Percentiles rank a stretch among this genome's conserved stretches.
These are phyloP conservation scores for Pseudocercospora macadamiae DNA, from an alignment of 2,329 filamentous ascomycete genomes.

Conservation along the genomic window DNA sequence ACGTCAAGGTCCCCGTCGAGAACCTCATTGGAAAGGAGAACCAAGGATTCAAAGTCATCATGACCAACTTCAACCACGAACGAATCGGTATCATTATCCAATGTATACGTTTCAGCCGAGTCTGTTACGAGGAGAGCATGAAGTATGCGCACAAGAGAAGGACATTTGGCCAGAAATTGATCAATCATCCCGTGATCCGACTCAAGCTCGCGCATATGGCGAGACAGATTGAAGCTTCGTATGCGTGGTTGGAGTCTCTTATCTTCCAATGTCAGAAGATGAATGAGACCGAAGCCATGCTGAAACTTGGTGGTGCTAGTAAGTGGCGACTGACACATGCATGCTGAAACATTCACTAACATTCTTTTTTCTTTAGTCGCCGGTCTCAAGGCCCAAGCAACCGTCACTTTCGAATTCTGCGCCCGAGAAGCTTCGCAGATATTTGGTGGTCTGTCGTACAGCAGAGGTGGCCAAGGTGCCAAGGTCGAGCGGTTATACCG, in stretches of 20 bases:
- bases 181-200: slow-evolving; percentile 84
- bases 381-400: slow-evolving; percentile 89
- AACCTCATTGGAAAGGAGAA: slow-evolving; percentile 98
- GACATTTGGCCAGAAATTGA: slow-evolving; percentile 95
- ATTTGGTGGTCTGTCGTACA: slow-evolving; percentile 92
- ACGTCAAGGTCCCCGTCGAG: slow-evolving; percentile 99
- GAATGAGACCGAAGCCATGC: slow-evolving; percentile 93
- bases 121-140: slow-evolving; percentile 95
- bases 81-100: slow-evolving; percentile 99
- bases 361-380: slow-evolving; percentile 68
- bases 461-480: slow-evolving; percentile 87
- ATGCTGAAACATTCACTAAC: neutral
- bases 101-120: slow-evolving; percentile 89
- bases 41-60: slow-evolving; percentile 97
- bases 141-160: slow-evolving; percentile 97
- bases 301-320: slow-evolving; percentile 82
- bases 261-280: slow-evolving; percentile 92
- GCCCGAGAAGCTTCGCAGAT: slow-evolving; percentile 96
- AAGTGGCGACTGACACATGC: neutral
- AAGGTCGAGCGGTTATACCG: slow-evolving; percentile 95
- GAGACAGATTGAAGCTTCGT: slow-evolving; percentile 94
- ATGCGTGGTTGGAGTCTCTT: slow-evolving; percentile 94
- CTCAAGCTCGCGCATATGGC: slow-evolving; percentile 97
- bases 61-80: slow-evolving; percentile 99
- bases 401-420: slow-evolving; percentile 95